These are phyloP conservation scores for Trichophyton simii DNA, from an alignment of 2,329 filamentous ascomycete genomes.

Conservation along the genomic window DNA sequence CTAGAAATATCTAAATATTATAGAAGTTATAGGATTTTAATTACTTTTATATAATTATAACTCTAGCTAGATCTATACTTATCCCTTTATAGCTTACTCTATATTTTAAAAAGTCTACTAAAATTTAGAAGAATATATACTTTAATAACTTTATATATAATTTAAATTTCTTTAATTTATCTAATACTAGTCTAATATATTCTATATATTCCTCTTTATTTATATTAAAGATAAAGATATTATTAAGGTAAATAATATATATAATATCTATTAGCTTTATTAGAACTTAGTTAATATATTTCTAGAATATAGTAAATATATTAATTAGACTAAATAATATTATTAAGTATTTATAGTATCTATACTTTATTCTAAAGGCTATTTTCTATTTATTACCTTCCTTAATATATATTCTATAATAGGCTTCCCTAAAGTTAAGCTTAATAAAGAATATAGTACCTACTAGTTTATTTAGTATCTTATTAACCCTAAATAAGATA, in stretches of 20 bases:
- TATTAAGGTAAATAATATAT: not conserved
- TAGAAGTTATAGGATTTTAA: no score
- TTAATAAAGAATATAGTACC: constrained; percentile 13
- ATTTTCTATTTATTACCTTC: constrained; percentile 14
- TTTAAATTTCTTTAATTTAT: no score
- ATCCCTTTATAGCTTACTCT: no score
- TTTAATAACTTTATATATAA: no score
- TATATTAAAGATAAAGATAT: constrained; percentile 11
- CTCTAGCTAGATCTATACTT: no score
- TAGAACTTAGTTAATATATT: constrained; percentile 6
- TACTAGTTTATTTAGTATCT: constrained; percentile 16
- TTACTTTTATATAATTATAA: no score
- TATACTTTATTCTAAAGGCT: constrained; percentile 11
- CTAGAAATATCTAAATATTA: no score
- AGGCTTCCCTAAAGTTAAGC: constrained; percentile 17
- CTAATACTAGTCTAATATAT: no score
- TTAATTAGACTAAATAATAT: constrained; percentile 20
- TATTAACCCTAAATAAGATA: constrained; percentile 17
- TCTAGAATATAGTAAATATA: constrained; percentile 11
- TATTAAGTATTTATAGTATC: constrained; percentile 20
- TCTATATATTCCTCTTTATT: no score
- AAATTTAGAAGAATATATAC: no score
- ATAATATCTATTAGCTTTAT: constrained; percentile 10
- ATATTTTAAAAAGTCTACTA: no score
- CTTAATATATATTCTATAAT: constrained; percentile 18